These are phyloP conservation scores for Pachyrhizus erosus DNA, from an alignment of 306 rosid species.

Conservation along the genomic window DNA sequence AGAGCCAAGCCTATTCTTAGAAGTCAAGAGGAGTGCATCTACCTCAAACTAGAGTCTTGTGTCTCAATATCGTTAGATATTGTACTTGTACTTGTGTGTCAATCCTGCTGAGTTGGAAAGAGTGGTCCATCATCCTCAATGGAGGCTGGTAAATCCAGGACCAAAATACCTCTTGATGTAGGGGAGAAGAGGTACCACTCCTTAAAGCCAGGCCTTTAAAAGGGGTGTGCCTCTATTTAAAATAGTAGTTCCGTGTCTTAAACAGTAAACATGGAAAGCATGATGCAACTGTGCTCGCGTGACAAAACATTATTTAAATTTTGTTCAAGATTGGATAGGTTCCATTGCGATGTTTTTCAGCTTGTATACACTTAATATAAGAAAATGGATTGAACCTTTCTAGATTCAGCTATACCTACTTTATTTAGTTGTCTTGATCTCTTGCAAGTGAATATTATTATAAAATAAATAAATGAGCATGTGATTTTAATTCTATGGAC, in stretches of 20 bases:
- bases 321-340: not conserved
- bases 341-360: not conserved
- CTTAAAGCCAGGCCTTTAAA: not conserved
- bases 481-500: not conserved
- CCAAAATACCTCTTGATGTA: too few species aligned
- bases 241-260: not conserved
- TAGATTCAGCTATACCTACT: not conserved
- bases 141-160: not conserved
- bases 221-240: not conserved
- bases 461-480: not conserved
- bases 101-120: too few species aligned
- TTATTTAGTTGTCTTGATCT: not conserved
- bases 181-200: not conserved
- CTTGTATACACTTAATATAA: not conserved
- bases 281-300: not conserved
- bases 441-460: constrained; percentile 9
- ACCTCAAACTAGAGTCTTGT: not conserved
- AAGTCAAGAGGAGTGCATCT: not conserved
- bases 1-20: not conserved
- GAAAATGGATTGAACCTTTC: not conserved
- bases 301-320: not conserved
- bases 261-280: not conserved
- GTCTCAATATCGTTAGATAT: too few species aligned
- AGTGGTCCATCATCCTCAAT: not conserved
- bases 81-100: not conserved